phyloP scores from a whole-genome alignment of 768 basidiomycete species.

The Holtermannia corniformis region DNA sequence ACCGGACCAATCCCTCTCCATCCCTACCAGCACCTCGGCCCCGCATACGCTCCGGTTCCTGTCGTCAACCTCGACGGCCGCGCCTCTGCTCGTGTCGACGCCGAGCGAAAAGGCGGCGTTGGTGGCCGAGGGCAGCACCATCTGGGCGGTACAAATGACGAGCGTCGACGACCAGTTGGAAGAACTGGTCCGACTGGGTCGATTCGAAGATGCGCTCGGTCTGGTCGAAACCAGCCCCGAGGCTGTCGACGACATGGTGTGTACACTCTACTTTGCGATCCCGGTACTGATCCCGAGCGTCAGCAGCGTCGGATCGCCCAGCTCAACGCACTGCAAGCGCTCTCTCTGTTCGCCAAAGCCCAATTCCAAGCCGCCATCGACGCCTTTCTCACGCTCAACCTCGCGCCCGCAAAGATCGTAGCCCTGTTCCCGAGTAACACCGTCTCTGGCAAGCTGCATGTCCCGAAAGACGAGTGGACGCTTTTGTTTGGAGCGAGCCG shows the following conservation, averaged over 20 bases:
- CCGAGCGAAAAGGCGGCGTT: conserved; percentile 63
- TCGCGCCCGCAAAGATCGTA: conserved; percentile 89
- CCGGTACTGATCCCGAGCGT: neutral
- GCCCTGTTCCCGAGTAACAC: conserved; percentile 68
- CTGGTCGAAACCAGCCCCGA: conserved; percentile 63
- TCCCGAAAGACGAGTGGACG: conserved; percentile 65
- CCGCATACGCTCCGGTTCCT: conserved; percentile 56
- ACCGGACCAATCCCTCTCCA: conserved; percentile 30
- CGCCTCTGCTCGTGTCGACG: conserved; percentile 48
- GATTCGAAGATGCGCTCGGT: conserved; percentile 70
- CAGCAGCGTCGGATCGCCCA: conserved; percentile 40
- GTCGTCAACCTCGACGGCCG: conserved; percentile 48
- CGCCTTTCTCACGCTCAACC: conserved; percentile 72
- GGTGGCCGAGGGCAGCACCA: conserved; percentile 59
- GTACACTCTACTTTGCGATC: conserved; percentile 2
- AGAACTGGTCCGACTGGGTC: conserved; percentile 59
- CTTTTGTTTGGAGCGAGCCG: conserved; percentile 65
- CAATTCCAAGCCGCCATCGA: conserved; percentile 73
- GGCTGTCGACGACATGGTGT: conserved; percentile 28
- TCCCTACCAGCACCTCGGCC: conserved; percentile 19
- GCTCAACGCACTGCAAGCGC: conserved; percentile 65
- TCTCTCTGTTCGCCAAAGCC: conserved; percentile 60
- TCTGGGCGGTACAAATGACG: conserved; percentile 67
- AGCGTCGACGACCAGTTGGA: conserved; percentile 75
- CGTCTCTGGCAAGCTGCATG: conserved; percentile 67